A percentile compares a stretch with the other conserved stretches of the same genome.
These are phyloP conservation scores for Tremella mesenterica DNA, from an alignment of 768 basidiomycete genomes.

Conservation along the genomic window DNA sequence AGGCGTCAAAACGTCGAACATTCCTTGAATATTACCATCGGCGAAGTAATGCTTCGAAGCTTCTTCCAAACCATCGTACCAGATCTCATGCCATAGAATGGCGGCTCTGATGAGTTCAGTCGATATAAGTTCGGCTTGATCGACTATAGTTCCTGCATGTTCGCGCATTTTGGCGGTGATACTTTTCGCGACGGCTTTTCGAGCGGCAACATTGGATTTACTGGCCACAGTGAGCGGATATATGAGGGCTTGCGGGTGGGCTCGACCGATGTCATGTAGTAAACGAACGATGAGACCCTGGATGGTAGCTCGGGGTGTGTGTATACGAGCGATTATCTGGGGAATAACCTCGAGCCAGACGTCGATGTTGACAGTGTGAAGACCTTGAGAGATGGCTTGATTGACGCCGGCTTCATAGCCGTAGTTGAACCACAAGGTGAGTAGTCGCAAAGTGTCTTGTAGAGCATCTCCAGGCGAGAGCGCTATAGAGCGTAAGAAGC, in stretches of 20 bases:
- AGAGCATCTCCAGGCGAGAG: constrained; percentile 81
- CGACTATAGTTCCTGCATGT: constrained; percentile 76
- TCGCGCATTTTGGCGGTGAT: constrained; percentile 93
- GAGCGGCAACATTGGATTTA: constrained; percentile 76
- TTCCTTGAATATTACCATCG: constrained; percentile 91
- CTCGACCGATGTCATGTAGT: constrained; percentile 83
- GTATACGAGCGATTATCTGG: constrained; percentile 95
- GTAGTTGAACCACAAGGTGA: constrained; percentile 98
- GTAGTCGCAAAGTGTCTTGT: constrained; percentile 83
- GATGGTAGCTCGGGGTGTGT: constrained; percentile 81
- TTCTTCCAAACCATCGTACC: constrained; percentile 98
- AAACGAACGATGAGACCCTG: constrained; percentile 80
- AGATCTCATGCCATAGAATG: constrained; percentile 96
- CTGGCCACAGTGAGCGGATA: constrained; percentile 90
- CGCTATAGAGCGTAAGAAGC: constrained; percentile 87
- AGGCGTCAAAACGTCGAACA: constrained; percentile 88
- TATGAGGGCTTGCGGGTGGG: constrained; percentile 93
- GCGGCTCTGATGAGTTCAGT: constrained; percentile 93
- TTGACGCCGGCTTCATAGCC: constrained; percentile 84
- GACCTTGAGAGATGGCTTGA: constrained; percentile 76
- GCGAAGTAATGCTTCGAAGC: constrained; percentile 94
- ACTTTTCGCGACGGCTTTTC: constrained; percentile 68
- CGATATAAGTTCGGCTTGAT: constrained; percentile 76
- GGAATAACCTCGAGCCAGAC: constrained; percentile 99
- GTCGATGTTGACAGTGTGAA: constrained; percentile 82